Conservation (phyloP, 129 eudicot genomes). For the Smallanthus sonchifolius region DNA sequence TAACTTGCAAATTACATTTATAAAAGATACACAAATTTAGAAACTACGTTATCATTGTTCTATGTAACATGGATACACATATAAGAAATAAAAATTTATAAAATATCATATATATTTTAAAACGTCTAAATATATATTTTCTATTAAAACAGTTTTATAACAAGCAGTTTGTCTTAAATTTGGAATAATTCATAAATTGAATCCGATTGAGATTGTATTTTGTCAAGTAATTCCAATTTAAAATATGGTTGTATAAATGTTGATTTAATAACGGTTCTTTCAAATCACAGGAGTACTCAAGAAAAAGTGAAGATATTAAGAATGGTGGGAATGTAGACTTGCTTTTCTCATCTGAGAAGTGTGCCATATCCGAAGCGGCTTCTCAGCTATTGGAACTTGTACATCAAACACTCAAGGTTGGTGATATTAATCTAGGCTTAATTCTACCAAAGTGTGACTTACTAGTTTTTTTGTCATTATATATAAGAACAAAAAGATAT, state of each 20-base stretch:
- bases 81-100: background rate
- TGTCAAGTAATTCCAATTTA: background rate
- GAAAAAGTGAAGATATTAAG: conserved; percentile 26
- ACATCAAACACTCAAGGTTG: conserved; percentile 84
- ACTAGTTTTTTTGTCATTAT: background rate
- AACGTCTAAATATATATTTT: background rate
- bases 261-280: conserved; percentile 17
- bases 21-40: background rate
- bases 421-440: background rate
- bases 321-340: conserved; percentile 47
- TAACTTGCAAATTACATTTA: background rate
- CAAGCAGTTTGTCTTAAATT: background rate
- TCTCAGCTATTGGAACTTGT: conserved; percentile 69
- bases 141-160: background rate
- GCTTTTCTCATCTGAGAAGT: conserved; percentile 81
- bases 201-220: background rate
- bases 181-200: background rate
- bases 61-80: background rate
- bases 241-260: conserved; percentile 8
- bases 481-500: background rate
- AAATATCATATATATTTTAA: background rate
- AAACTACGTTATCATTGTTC: background rate
- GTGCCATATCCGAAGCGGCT: conserved; percentile 83
- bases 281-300: conserved; percentile 53
- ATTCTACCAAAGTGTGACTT: background rate